phyloP scores from a whole-genome alignment of 352 stramenopile species.

The Salisapilia sapeloensis region DNA sequence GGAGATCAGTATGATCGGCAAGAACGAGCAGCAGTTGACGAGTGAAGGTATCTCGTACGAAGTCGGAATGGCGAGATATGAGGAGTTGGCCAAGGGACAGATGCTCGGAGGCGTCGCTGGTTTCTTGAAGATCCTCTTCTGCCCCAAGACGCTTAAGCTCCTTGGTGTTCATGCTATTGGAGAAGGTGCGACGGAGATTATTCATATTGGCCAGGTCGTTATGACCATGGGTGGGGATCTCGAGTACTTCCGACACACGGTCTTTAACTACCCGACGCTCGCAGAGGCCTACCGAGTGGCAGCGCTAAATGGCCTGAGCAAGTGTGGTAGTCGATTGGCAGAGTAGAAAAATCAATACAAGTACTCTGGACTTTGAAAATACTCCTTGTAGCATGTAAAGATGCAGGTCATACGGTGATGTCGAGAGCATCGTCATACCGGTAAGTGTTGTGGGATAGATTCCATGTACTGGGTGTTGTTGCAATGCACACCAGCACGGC shows the following conservation, averaged over 20 bases:
- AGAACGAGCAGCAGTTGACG: constrained; percentile 79
- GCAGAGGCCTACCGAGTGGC: constrained; percentile 84
- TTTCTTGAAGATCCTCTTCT: constrained; percentile 83
- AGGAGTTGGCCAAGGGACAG: constrained; percentile 79
- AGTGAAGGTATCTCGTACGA: constrained; percentile 70
- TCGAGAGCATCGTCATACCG: too few relatives aligned
- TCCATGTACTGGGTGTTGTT: too few relatives aligned
- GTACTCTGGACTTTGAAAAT: too few relatives aligned
- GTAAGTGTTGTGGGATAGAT: too few relatives aligned
- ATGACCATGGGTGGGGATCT: constrained; percentile 66
- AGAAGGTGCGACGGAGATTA: constrained; percentile 82
- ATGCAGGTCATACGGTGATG: too few relatives aligned
- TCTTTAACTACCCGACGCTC: constrained; percentile 87
- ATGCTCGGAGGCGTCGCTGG: constrained; percentile 73
- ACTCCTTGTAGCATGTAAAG: too few relatives aligned
- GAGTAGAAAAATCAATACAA: too few relatives aligned
- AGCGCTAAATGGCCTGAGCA: constrained; percentile 68
- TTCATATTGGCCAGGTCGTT: constrained; percentile 85
- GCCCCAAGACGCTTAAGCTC: constrained; percentile 60
- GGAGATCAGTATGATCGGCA: constrained; percentile 84
- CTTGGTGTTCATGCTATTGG: constrained; percentile 80
- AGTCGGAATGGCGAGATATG: constrained; percentile 75
- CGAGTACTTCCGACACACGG: constrained; percentile 79
- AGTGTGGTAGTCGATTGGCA: too few relatives aligned
- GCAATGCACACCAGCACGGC: too few relatives aligned